These are phyloP conservation scores for Talaromyces sp. DNA, from an alignment of 2,329 filamentous ascomycete species.

Conservation along the genomic window DNA sequence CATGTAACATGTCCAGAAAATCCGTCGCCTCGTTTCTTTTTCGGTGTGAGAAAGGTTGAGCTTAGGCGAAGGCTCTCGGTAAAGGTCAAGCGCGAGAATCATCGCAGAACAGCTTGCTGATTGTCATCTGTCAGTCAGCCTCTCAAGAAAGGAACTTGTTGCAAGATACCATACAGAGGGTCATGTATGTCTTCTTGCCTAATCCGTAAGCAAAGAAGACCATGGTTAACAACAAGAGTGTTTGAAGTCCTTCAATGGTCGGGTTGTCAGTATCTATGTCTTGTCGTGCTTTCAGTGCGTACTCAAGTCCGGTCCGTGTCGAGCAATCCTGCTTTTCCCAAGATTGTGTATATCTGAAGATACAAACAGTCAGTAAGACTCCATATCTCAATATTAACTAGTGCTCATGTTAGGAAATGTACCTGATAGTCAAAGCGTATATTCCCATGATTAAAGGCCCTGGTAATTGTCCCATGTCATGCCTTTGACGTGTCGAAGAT, in stretches of 20 bases:
- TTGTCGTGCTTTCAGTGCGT: slow-evolving; percentile 62
- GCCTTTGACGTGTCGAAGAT: slow-evolving; percentile 63
- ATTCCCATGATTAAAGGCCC: slow-evolving; percentile 49
- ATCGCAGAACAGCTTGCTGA: slow-evolving; percentile 72
- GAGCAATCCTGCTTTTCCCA: slow-evolving; percentile 63
- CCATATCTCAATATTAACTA: background rate
- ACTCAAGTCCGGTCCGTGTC: slow-evolving; percentile 65
- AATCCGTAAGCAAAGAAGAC: slow-evolving; percentile 72
- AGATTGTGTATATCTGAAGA: slow-evolving; percentile 62
- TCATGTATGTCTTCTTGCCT: slow-evolving; percentile 82
- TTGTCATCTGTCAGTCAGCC: background rate
- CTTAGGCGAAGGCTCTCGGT: slow-evolving; percentile 65
- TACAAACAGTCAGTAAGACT: slow-evolving; percentile 18
- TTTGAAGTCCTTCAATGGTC: slow-evolving; percentile 70
- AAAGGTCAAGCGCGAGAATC: slow-evolving; percentile 74
- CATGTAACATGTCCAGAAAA: slow-evolving; percentile 86
- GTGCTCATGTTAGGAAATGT: slow-evolving; percentile 13
- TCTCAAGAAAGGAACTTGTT: background rate
- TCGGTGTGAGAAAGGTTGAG: slow-evolving; percentile 61
- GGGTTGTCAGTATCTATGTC: slow-evolving; percentile 76
- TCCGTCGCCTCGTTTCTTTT: slow-evolving; percentile 67
- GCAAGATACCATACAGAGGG: slow-evolving; percentile 58
- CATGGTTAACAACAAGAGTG: slow-evolving; percentile 67
- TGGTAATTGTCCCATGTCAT: slow-evolving; percentile 63
- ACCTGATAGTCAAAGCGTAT: slow-evolving; percentile 58